Evolutionary conservation across 1,284 basidiomycete species (phyloP).

Genomic region (Erythrobasidium hasegawianum): DNA sequence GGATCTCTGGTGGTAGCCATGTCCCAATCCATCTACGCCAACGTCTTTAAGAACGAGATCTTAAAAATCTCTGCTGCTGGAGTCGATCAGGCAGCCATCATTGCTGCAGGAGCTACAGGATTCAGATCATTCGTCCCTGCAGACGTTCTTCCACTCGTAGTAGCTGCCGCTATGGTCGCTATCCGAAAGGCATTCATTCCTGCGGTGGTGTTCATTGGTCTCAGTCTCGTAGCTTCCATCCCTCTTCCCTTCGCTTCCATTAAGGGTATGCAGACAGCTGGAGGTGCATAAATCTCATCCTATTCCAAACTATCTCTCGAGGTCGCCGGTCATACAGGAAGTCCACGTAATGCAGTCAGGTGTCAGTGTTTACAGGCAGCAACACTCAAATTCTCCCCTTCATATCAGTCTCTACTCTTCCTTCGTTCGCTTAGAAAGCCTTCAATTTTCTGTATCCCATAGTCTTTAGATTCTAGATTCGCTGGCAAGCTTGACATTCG

Average conservation of each 20-base stretch:
- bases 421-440: no score
- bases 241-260: background rate
- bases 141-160: background rate
- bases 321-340: no score
- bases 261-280: background rate
- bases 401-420: no score
- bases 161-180: background rate
- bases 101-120: background rate
- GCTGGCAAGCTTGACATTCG: no score
- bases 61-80: background rate
- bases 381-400: no score
- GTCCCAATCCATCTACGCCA: slow-evolving; percentile 5
- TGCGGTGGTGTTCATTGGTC: background rate
- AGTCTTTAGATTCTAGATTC: no score
- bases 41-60: slow-evolving; percentile 1
- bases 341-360: no score
- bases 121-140: background rate
- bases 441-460: no score
- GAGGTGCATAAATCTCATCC: background rate
- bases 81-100: background rate
- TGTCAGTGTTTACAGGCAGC: no score
- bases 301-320: background rate
- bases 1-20: background rate
- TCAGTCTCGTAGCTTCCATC: background rate
- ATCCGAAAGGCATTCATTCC: background rate